Conservation (phyloP, 257 asterid species). For the Gynochthodes officinalis region DNA sequence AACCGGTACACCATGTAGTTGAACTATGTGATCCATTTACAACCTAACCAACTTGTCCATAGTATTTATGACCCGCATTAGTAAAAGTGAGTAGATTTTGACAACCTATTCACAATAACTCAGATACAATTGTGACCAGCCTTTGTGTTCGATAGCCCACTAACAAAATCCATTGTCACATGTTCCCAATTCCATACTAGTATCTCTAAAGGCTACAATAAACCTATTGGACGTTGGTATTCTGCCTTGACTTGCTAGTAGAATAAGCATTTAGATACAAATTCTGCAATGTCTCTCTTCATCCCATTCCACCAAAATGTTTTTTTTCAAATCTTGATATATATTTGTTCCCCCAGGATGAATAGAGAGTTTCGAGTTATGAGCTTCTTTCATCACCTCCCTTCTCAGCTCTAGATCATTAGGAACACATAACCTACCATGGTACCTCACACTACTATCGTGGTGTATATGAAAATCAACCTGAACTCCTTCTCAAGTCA, state of each 20-base stretch:
- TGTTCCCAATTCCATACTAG: no score
- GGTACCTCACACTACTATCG: no score
- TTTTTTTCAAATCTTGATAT: no score
- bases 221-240: not conserved
- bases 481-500: no score
- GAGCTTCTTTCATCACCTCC: not conserved
- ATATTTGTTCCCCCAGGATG: not conserved
- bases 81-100: not conserved
- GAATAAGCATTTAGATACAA: not conserved
- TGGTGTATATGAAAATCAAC: no score
- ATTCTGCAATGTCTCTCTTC: not conserved
- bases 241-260: not conserved
- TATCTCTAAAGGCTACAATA: not conserved
- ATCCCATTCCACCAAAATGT: not conserved
- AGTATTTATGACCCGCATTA: not conserved
- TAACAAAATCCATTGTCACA: no score
- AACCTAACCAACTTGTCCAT: not conserved
- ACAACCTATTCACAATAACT: not conserved
- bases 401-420: not conserved
- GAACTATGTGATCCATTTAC: not conserved
- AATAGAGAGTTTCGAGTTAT: not conserved
- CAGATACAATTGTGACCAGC: no score
- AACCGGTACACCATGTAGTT: not conserved
- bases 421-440: no score
- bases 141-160: no score